These are phyloP conservation scores for Canavalia ensiformis DNA, from an alignment of 306 rosid genomes.

Conservation along the genomic window DNA sequence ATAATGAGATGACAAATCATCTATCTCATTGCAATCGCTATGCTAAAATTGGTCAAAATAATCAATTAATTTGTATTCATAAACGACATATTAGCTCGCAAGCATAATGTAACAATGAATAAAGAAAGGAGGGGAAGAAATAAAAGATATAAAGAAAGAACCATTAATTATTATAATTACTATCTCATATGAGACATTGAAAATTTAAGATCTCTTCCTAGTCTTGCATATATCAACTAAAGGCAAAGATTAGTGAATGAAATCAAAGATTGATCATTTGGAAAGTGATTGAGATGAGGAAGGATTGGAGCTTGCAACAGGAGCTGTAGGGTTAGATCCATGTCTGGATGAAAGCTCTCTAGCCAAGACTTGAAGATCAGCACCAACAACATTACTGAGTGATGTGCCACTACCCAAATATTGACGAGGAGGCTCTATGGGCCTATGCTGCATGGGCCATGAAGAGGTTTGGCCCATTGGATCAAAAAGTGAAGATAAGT, in stretches of 20 bases:
- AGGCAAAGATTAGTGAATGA: conserved; percentile 50
- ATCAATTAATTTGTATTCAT: conserved; percentile 8
- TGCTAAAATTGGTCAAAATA: conserved; percentile 7
- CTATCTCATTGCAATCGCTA: background rate
- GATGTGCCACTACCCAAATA: conserved; percentile 52
- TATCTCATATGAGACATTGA: conserved; percentile 53
- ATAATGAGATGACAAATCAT: background rate
- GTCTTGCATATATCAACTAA: conserved; percentile 45
- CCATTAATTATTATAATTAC: conserved; percentile 51
- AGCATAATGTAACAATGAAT: background rate
- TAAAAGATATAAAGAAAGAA: conserved; percentile 46
- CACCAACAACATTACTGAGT: conserved; percentile 36
- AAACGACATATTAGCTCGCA: conserved; percentile 24
- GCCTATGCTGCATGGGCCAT: conserved; percentile 72
- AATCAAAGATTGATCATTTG: conserved; percentile 56
- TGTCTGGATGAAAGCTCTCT: conserved; percentile 72
- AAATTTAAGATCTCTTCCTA: conserved; percentile 47
- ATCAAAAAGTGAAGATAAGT: conserved; percentile 84
- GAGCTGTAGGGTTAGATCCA: conserved; percentile 45
- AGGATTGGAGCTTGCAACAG: conserved; percentile 55
- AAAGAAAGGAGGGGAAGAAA: background rate
- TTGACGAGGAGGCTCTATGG: conserved; percentile 60
- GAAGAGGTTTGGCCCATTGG: conserved; percentile 75
- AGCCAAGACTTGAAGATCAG: conserved; percentile 85
- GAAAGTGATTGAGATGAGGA: conserved; percentile 64